These are phyloP conservation scores for Pyrrhoderma noxium DNA, from an alignment of 1,284 basidiomycete genomes.

Conservation along the genomic window DNA sequence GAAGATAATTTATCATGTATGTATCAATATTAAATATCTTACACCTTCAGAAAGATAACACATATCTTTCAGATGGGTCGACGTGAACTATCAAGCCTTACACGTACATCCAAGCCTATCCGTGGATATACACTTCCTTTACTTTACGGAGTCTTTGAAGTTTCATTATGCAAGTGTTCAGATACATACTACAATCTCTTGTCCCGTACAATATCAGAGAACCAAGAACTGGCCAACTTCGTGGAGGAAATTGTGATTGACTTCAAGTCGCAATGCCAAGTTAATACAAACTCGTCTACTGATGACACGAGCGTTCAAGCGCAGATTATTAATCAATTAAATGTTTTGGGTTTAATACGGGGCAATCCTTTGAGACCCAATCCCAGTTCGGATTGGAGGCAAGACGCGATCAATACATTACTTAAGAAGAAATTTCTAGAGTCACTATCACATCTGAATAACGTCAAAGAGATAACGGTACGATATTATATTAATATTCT, in stretches of 20 bases:
- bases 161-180: conserved; percentile 17
- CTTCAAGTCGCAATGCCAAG: conserved; percentile 11
- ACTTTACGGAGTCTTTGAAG: conserved; percentile 11
- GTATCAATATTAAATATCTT: too few species aligned
- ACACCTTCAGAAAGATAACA: too few species aligned
- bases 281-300: conserved; percentile 3
- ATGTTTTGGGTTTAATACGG: too few species aligned
- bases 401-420: too few species aligned
- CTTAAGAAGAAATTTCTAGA: too few species aligned
- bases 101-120: conserved; percentile 3
- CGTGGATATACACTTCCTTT: conserved; percentile 9
- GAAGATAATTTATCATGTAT: neutral
- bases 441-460: conserved; percentile 2
- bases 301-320: conserved; percentile 4
- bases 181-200: conserved; percentile 12
- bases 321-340: too few species aligned
- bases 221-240: conserved; percentile 10
- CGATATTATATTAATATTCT: neutral
- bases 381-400: too few species aligned
- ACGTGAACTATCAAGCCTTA: conserved; percentile 10
- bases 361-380: too few species aligned
- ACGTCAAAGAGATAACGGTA: conserved; percentile 6
- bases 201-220: conserved; percentile 6
- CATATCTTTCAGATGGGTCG: too few species aligned
- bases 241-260: conserved; percentile 2